Evolutionary conservation across 1,139 yeast species (phyloP), one percentile per base, ranked within the genome.

Genomic region (Nematodospora anomalae): DNA sequence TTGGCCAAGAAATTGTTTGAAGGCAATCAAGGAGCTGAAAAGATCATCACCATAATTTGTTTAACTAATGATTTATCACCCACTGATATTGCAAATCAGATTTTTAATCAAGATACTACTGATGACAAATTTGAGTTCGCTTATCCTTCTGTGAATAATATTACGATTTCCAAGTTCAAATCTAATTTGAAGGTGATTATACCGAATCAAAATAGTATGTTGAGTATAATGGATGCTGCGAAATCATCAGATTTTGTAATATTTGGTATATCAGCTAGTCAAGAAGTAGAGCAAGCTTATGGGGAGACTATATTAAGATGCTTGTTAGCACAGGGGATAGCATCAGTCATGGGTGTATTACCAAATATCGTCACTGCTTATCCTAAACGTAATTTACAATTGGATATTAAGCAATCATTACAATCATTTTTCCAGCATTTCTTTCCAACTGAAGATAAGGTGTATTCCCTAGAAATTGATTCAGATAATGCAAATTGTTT

Each of bases 301-400:
- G 98, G 98, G 30, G 98, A 92, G 61, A 88, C 86, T 49, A 79
- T 90, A 28, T 72, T 94, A 44, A 79, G 97, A 59, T 84, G 96
- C 2, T 74, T 90, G 30, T 89, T 87, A 52, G 77, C 92, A 13
- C 98, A 94, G 65, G 98, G 98, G 69, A 83, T 92, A 18, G 83
- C 96, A 0, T 79, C 88, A 7, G 82, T 80, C 2, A 67, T 85
- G 41, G 94, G 96, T 16, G 87, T 89, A 6, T 77, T 92, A 23
- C 80, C 92, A n/a, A 86, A 88, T 51, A 58, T 88, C 28, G 71
- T 71, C 2, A 62, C 80, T 3, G 74, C 80, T 1, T 83, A 82
- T 46, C 85, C 85, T 20, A 84, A 83, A 59, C 79, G 75, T 51
- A 88, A 88, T 55, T 76, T 83, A 48, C 97, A 87, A 57, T 60